Evolutionary conservation across 164 flowering plant species (phyloP).

Genomic region (Magnolia kwangsiensis): DNA sequence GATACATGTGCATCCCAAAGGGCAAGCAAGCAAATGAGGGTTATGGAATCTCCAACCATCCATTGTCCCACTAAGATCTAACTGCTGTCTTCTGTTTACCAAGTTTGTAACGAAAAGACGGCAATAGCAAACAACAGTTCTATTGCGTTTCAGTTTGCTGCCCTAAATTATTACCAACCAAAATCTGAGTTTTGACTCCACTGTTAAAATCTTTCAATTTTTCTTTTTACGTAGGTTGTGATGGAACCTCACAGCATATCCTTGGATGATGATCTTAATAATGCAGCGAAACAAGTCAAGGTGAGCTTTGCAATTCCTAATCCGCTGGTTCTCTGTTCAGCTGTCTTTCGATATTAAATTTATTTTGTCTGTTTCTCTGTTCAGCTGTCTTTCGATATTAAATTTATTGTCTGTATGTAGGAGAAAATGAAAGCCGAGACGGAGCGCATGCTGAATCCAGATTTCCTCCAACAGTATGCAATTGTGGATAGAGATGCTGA

Average conservation of each 20-base stretch:
- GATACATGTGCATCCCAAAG: too few relatives aligned
- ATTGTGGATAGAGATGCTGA: constrained; percentile 64
- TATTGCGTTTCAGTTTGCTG: neutral
- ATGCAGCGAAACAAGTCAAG: constrained; percentile 76
- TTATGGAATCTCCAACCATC: neutral
- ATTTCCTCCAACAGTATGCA: constrained; percentile 64
- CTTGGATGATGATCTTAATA: constrained; percentile 81
- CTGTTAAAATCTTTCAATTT: neutral
- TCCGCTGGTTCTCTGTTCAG: neutral
- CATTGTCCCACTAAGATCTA: neutral
- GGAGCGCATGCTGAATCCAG: constrained; percentile 44
- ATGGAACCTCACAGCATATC: constrained; percentile 65
- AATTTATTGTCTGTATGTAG: constrained; percentile 28
- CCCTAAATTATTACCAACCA: neutral
- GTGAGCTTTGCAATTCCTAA: constrained; percentile 21
- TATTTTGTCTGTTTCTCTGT: neutral
- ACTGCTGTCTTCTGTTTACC: neutral
- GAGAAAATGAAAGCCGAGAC: constrained; percentile 65
- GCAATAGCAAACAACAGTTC: neutral
- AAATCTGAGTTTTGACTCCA: neutral
- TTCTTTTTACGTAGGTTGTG: constrained; percentile 36
- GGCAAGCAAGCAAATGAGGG: neutral
- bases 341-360: neutral
- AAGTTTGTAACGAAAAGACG: neutral
- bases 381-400: neutral